Evolutionary conservation across 1,284 basidiomycete species (phyloP).

Genomic region (Leccinum proximum): DNA sequence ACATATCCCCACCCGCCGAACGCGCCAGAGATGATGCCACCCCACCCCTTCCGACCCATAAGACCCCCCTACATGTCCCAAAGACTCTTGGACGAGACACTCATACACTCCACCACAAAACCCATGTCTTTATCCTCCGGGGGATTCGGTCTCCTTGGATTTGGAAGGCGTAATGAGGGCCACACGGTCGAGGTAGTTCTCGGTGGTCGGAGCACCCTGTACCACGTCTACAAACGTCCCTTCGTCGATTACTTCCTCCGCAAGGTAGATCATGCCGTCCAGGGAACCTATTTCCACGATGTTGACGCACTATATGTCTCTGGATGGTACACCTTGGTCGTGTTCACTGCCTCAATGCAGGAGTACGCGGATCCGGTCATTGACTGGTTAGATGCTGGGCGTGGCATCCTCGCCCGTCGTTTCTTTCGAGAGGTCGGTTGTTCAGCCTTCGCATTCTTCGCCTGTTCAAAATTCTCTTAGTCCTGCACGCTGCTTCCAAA

Average conservation of each 20-base stretch:
- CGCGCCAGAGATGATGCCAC: slow-evolving; percentile 44
- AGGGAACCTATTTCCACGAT: background rate
- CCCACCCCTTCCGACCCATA: slow-evolving; percentile 47
- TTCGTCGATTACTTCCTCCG: slow-evolving; percentile 96
- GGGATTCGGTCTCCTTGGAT: slow-evolving; percentile 61
- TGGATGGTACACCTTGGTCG: slow-evolving; percentile 97
- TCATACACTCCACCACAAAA: slow-evolving; percentile 95
- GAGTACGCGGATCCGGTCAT: slow-evolving; percentile 99
- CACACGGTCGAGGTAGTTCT: slow-evolving; percentile 97
- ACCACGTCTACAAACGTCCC: slow-evolving; percentile 98
- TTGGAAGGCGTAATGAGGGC: slow-evolving; percentile 61
- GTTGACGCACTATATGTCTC: slow-evolving; percentile 67
- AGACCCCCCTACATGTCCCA: slow-evolving; percentile 72
- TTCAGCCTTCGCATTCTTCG: slow-evolving; percentile 3
- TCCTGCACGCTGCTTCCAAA: slow-evolving; percentile 91
- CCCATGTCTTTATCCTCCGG: slow-evolving; percentile 52
- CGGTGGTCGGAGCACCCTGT: slow-evolving; percentile 86
- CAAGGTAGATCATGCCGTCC: slow-evolving; percentile 53
- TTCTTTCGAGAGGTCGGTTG: slow-evolving; percentile 87
- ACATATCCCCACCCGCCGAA: slow-evolving; percentile 26
- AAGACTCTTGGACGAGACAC: slow-evolving; percentile 98
- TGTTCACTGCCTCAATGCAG: slow-evolving; percentile 98
- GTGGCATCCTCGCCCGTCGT: slow-evolving; percentile 85
- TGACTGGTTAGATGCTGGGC: slow-evolving; percentile 97
- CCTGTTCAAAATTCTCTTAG: slow-evolving; percentile 35